Base-by-base conservation (phyloP, 2,329 filamentous ascomycete genomes). In the Curvularia eragrostidis region DNA sequence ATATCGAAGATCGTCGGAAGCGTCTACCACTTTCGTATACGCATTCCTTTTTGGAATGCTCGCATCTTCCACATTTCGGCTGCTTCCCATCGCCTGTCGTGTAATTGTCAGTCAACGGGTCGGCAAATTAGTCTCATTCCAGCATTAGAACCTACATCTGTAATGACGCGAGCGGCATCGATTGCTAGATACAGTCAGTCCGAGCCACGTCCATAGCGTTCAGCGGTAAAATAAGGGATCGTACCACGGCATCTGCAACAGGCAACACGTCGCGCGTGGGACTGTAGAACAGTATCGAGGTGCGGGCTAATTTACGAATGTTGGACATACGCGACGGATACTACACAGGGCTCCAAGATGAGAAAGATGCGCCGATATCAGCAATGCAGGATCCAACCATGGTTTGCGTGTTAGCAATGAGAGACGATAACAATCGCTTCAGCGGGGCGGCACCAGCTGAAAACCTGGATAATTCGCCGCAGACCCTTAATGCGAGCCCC, bases 161-260 rank as follows among this genome's bases (percentile, higher is more conserved):
- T 77, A 76, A 60, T 77, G 74, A 66, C 73, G 72, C 54, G 69
- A 72, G 58, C 73, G 73, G 65, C 74, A 77, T 54, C 73, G 73
- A 61, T 71, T 75, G 68, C 74, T 77, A 48, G 50, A 32, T 47
- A 59, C 12, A 12, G 50, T 68, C 51, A 72, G 26, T 15, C 12
- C 15, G 6, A 62, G 48, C 46, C 51, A 43, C 58, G 32, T 50
- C 32, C 54, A 52, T 24, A 32, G 10, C 38, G 39, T 30, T 41
- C 44, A n/a, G 23, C 24, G 26, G 48, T 19, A 36, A 30, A 8
- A 28, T 19, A 34, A 43, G 18, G 9, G 38, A 19, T 55, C 58
- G 41, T 70, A 76, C 73, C 73, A 76, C 72, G 73, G 73, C 73
- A 76, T 76, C 61, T 55, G 56, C 48, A 41, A 34, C 38, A 23